These are phyloP conservation scores for Cercospora nicotianae DNA, from an alignment of 2,329 filamentous ascomycete species.

Conservation along the genomic window DNA sequence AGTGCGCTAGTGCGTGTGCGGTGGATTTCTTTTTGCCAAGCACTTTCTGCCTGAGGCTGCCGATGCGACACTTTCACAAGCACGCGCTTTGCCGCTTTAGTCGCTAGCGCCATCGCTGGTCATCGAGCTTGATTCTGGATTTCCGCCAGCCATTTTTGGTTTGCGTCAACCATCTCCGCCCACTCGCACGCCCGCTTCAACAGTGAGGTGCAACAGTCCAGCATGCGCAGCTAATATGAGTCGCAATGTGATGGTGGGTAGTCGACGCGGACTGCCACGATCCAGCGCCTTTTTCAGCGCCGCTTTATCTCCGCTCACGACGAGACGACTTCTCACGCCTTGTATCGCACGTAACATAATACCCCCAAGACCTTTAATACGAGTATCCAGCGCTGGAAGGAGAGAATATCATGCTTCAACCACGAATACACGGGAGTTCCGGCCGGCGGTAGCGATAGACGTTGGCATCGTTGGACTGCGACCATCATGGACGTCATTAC, in stretches of 20 bases:
- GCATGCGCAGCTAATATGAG: slow-evolving; percentile 41
- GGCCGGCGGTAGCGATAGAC: slow-evolving; percentile 25
- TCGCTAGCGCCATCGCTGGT: background rate
- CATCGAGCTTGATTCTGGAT: slow-evolving; percentile 14
- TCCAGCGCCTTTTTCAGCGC: slow-evolving; percentile 14
- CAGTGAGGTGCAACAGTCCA: slow-evolving; percentile 17
- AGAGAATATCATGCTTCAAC: slow-evolving; percentile 25
- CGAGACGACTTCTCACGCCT: slow-evolving; percentile 15
- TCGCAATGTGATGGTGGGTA: slow-evolving; percentile 39
- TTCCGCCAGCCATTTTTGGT: slow-evolving; percentile 1
- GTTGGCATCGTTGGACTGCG: slow-evolving; percentile 16
- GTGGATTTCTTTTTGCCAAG: slow-evolving; percentile 11
- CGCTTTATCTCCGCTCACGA: slow-evolving; percentile 14
- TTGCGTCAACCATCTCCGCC: slow-evolving; percentile 14
- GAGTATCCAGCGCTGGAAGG: background rate
- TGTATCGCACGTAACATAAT: slow-evolving; percentile 2
- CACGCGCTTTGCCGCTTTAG: background rate
- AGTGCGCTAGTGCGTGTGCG: slow-evolving; percentile 3
- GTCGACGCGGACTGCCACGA: slow-evolving; percentile 24
- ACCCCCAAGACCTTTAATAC: slow-evolving; percentile 5
- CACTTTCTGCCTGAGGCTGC: background rate
- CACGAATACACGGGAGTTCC: slow-evolving; percentile 27
- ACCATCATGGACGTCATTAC: slow-evolving; percentile 11
- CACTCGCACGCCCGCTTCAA: slow-evolving; percentile 16
- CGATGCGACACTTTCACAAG: slow-evolving; percentile 5